Evolutionary conservation across 176 grass and related monocot genomes (phyloP).

Genomic region (bread wheat (Triticum aestivum)): DNA sequence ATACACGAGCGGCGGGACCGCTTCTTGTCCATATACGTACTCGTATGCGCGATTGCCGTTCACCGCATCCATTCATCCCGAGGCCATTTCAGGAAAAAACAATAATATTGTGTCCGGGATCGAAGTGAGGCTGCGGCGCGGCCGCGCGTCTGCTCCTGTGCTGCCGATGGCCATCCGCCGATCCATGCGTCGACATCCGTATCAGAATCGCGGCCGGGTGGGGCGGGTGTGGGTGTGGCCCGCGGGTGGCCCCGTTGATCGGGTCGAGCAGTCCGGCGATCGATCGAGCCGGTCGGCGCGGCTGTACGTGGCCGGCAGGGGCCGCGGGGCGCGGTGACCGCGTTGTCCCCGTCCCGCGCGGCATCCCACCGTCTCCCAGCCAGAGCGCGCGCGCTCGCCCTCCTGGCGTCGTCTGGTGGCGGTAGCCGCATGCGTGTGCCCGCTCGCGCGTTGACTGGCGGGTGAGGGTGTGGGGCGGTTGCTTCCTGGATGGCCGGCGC

Average conservation of each 20-base stretch:
- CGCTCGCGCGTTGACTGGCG: background rate
- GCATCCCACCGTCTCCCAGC: no score
- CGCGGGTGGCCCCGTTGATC: background rate
- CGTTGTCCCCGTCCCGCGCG: background rate
- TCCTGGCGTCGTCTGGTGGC: background rate
- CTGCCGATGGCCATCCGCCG: background rate
- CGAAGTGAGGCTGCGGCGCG: background rate
- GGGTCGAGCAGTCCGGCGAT: background rate
- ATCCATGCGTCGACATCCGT: no score
- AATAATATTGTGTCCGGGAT: no score
- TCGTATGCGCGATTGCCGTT: background rate
- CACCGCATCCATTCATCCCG: background rate
- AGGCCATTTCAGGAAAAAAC: no score
- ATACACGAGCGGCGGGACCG: background rate
- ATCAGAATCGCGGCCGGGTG: background rate
- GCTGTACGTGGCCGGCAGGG: background rate
- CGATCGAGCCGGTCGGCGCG: background rate
- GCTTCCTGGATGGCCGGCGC: background rate
- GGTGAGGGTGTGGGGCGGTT: background rate
- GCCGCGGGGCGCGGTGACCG: background rate
- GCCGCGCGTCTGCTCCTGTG: background rate
- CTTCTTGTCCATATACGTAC: background rate
- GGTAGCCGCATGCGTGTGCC: no score
- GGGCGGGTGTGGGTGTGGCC: background rate
- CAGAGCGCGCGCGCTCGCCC: background rate